Conservation (phyloP, 345 rosid genomes). For the Cardamine resedifolia region DNA sequence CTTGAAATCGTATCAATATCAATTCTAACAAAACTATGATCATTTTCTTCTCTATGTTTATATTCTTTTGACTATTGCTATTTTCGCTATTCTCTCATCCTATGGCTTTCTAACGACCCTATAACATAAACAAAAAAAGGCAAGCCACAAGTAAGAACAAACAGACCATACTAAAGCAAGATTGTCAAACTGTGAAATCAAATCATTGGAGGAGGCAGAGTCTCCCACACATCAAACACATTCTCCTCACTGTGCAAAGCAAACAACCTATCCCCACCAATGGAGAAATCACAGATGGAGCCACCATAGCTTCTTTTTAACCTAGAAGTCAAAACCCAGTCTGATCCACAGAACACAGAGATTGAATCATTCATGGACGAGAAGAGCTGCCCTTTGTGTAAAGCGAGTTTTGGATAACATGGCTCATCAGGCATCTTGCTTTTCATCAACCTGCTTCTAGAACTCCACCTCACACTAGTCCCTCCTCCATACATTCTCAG, state of each 20-base stretch:
- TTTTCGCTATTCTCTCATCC: slow-evolving; percentile 1
- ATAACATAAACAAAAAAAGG: background rate
- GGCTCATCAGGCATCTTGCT: slow-evolving; percentile 91
- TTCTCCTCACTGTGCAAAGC: slow-evolving; percentile 93
- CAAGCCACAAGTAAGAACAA: background rate
- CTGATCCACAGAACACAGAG: slow-evolving; percentile 91
- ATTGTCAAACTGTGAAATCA: slow-evolving; percentile 37
- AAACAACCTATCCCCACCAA: slow-evolving; percentile 86
- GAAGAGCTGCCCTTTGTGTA: slow-evolving; percentile 83
- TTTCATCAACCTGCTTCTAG: slow-evolving; percentile 81
- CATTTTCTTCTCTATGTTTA: slow-evolving; percentile 8
- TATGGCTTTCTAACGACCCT: background rate
- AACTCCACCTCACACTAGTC: slow-evolving; percentile 85
- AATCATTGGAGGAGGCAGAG: slow-evolving; percentile 66
- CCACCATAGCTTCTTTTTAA: slow-evolving; percentile 76
- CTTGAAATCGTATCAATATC: background rate
- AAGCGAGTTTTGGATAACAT: slow-evolving; percentile 84
- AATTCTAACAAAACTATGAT: background rate
- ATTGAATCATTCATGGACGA: slow-evolving; percentile 94
- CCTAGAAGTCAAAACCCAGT: slow-evolving; percentile 85
- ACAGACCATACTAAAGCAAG: background rate
- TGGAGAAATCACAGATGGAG: slow-evolving; percentile 87
- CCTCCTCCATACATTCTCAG: slow-evolving; percentile 57
- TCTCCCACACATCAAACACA: slow-evolving; percentile 94
- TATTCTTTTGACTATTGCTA: slow-evolving; percentile 13